A percentile compares a stretch with the other conserved stretches of the same genome.
phyloP scores from a whole-genome alignment of 176 grass and related monocot species.

The Thinopyrum elongatum region DNA sequence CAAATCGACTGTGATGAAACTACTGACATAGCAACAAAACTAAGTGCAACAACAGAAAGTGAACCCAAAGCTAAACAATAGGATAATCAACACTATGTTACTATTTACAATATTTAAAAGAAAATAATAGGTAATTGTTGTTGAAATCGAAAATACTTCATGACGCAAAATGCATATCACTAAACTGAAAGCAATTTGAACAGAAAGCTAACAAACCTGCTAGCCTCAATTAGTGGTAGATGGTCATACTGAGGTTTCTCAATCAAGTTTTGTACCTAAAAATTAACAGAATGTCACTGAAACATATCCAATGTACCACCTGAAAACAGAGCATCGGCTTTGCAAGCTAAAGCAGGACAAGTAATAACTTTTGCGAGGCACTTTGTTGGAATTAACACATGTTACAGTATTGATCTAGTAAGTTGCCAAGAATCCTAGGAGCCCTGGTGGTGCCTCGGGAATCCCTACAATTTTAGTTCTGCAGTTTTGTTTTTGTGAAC shows the following conservation, averaged over 20 bases:
- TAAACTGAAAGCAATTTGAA: constrained; percentile 9
- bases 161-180: not conserved
- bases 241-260: constrained; percentile 98
- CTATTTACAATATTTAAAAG: not conserved
- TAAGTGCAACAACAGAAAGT: not conserved
- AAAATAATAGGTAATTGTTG: not conserved
- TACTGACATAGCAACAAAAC: not conserved
- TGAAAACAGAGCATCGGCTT: not conserved
- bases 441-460: not conserved
- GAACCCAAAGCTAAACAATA: not conserved
- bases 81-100: not conserved
- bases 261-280: constrained; percentile 90
- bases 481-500: not conserved
- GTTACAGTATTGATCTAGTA: not conserved
- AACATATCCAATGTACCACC: not conserved
- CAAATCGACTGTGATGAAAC: not conserved
- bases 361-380: not conserved
- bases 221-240: constrained; percentile 92
- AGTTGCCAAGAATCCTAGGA: not conserved
- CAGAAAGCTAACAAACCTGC: constrained; percentile 62
- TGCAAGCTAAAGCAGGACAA: not conserved
- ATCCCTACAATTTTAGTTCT: not conserved
- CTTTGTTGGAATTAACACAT: not conserved
- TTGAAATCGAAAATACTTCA: not conserved
- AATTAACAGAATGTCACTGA: not conserved